Conservation (phyloP, 2,329 filamentous ascomycete genomes). For the Venturiaceae sp. region DNA sequence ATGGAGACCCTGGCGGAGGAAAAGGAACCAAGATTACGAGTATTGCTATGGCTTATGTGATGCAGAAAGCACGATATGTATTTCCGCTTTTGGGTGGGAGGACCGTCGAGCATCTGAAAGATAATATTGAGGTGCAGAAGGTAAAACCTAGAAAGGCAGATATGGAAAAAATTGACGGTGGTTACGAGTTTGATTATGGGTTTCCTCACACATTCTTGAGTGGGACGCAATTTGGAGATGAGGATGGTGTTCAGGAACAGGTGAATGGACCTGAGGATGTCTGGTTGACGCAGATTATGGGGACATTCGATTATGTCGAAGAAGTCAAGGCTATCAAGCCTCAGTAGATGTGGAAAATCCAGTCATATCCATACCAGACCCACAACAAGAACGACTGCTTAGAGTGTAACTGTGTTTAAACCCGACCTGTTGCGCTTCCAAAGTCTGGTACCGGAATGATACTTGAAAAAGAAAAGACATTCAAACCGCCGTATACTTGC, state of each 20-base stretch:
- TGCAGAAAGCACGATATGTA: conserved; percentile 61
- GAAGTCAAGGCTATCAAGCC: neutral
- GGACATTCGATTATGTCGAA: neutral
- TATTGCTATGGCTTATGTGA: conserved; percentile 59
- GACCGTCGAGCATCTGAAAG: conserved; percentile 61
- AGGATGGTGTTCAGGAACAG: neutral
- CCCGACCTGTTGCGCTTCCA: too few species aligned
- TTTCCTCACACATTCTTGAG: conserved; percentile 41
- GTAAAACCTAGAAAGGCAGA: conserved; percentile 42
- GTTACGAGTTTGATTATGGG: conserved; percentile 43
- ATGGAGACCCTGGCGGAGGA: conserved; percentile 50
- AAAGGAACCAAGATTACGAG: conserved; percentile 28
- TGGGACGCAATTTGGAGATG: conserved; percentile 10
- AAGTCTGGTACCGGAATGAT: too few species aligned
- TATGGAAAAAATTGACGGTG: conserved; percentile 43
- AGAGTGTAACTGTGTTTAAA: too few species aligned
- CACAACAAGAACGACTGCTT: too few species aligned
- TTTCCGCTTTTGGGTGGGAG: conserved; percentile 66
- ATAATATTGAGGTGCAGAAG: conserved; percentile 47
- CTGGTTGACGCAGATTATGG: neutral
- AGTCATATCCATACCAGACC: too few species aligned
- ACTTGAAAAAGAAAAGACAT: too few species aligned
- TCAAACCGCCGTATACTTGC: too few species aligned
- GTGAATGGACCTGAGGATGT: neutral
- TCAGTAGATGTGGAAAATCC: too few species aligned